These are phyloP conservation scores for Daldinia sp. DNA, from an alignment of 2,329 filamentous ascomycete genomes.

Conservation along the genomic window DNA sequence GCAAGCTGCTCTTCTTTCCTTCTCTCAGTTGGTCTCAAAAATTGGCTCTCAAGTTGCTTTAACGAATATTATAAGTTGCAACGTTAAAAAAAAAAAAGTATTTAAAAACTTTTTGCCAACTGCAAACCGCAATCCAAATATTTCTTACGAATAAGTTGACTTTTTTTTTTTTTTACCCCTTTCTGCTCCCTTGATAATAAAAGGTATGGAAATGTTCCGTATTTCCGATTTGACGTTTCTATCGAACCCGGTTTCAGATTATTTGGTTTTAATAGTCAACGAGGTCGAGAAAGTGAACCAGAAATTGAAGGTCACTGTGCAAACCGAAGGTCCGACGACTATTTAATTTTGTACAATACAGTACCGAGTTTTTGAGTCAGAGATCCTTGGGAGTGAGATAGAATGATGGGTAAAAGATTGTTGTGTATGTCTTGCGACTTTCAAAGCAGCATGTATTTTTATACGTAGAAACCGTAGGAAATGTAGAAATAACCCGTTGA, in stretches of 20 bases:
- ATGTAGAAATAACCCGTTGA: neutral
- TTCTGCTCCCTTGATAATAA: no score
- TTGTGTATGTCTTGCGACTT: neutral
- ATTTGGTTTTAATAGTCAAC: neutral
- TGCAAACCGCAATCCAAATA: neutral
- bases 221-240: neutral
- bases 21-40: no score
- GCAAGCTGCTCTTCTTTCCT: no score
- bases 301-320: neutral
- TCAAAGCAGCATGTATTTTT: slow-evolving; percentile 1
- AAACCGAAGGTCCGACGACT: neutral
- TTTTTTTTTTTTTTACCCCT: neutral
- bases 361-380: neutral
- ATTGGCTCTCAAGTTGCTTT: no score
- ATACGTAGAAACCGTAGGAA: neutral
- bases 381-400: neutral
- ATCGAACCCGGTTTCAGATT: neutral
- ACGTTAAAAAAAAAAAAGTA: slow-evolving; percentile 3
- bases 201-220: neutral
- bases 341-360: neutral
- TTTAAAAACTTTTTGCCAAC: neutral
- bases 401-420: neutral
- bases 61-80: slow-evolving; percentile 2
- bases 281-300: neutral
- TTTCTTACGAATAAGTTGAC: neutral